Percentiles rank a stretch among this genome's conserved stretches.
Evolutionary conservation across 2,329 filamentous ascomycete species (phyloP).

Genomic region (Juglanconis sp.): DNA sequence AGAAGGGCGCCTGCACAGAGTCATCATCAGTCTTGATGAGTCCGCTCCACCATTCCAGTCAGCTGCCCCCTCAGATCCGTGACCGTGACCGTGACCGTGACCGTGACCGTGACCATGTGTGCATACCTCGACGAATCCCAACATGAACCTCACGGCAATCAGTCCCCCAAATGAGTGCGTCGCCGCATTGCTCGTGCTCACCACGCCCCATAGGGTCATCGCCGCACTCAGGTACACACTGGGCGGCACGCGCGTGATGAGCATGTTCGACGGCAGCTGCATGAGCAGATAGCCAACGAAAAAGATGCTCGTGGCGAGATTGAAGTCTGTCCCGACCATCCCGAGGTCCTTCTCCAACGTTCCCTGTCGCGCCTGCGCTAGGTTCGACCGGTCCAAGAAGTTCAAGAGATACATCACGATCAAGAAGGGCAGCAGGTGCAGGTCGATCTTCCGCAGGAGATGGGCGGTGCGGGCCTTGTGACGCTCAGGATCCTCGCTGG

Average conservation of each 20-base stretch:
- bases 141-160: slow-evolving; percentile 45
- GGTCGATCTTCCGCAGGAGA: slow-evolving; percentile 49
- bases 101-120: neutral
- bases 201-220: slow-evolving; percentile 40
- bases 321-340: slow-evolving; percentile 56
- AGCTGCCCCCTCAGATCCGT: no score
- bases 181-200: slow-evolving; percentile 45
- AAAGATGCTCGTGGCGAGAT: slow-evolving; percentile 51
- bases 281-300: slow-evolving; percentile 60
- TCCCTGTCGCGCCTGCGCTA: slow-evolving; percentile 53
- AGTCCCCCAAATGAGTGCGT: slow-evolving; percentile 39
- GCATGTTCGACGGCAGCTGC: slow-evolving; percentile 59
- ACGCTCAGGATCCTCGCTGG: slow-evolving; percentile 10
- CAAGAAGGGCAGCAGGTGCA: slow-evolving; percentile 49
- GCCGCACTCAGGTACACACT: slow-evolving; percentile 49
- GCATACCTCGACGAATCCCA: slow-evolving; percentile 34
- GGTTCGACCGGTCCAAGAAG: slow-evolving; percentile 50
- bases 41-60: slow-evolving; percentile 17
- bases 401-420: slow-evolving; percentile 56
- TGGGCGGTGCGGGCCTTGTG: slow-evolving; percentile 16
- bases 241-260: slow-evolving; percentile 49
- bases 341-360: slow-evolving; percentile 50
- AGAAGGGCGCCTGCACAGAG: slow-evolving; percentile 44
- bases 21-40: neutral
- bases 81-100: no score